A percentile compares a stretch with the other conserved stretches of the same genome.
phyloP scores from a whole-genome alignment of 441 rosid genomes.

The Jatropha multifida region DNA sequence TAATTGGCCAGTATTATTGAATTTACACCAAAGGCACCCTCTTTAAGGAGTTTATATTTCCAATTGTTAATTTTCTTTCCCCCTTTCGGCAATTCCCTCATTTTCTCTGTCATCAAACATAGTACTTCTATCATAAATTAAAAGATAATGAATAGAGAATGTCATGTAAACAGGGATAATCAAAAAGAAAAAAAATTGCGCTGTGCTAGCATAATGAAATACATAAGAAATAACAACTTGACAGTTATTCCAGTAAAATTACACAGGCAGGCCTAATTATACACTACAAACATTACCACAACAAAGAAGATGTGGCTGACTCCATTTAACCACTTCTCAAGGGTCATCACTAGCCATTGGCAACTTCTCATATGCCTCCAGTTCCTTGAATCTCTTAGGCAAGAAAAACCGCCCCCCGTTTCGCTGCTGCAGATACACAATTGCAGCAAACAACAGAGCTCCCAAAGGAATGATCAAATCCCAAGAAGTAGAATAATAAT shows the following conservation, averaged over 20 bases:
- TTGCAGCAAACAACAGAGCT: constrained; percentile 49
- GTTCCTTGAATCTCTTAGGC: constrained; percentile 48
- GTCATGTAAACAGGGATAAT: no score
- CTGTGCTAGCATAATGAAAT: no score
- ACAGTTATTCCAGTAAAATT: background rate
- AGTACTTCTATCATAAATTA: no score
- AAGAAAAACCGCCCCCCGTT: constrained; percentile 65
- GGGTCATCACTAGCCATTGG: constrained; percentile 15
- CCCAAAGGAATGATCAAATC: constrained; percentile 54
- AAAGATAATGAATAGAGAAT: no score
- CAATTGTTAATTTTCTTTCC: no score
- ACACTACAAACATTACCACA: background rate
- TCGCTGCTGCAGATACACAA: constrained; percentile 74
- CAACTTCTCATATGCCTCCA: constrained; percentile 56
- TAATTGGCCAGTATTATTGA: background rate
- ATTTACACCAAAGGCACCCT: no score
- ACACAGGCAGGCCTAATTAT: background rate
- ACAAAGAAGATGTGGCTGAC: background rate
- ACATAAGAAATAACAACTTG: no score
- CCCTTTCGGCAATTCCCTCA: no score
- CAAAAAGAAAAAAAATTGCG: no score
- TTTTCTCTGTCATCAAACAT: no score
- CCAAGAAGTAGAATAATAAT: constrained; percentile 78
- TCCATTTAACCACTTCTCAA: background rate
- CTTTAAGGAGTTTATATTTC: no score